Base-by-base conservation (phyloP, 2,329 filamentous ascomycete genomes). In the Mollisiaceae sp. region DNA sequence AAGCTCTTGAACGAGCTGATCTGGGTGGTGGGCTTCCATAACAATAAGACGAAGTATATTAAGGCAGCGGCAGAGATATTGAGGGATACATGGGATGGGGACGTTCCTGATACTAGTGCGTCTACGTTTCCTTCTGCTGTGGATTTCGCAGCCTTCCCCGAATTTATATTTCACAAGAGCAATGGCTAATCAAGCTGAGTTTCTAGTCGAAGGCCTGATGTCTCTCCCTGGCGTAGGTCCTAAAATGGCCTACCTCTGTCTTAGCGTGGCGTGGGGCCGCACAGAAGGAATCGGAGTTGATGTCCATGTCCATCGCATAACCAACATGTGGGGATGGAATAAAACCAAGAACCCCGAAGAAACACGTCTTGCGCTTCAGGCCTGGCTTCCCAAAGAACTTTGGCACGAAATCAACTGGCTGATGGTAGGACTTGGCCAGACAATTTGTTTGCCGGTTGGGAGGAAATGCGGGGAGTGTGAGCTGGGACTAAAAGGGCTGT, bases 401-500 rank as follows among this genome's bases (percentile, higher is more conserved):
- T 92, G 90, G 90, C 87, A 90, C 78, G 88, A 91, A 71, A 91
- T 92, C 70, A 92, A 92, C 74, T 87, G 88, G 77, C 75, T 92
- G 69, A 79, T 92, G 18, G 90, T 92, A n/a, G 90, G 90, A 0
- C 82, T 91, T 67, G 90, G 90, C 0, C 90, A 92, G 79, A 90
- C 86, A 1, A 83, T 89, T 35, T 92, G 90, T 77, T 77, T 89
- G 66, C 88, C 89, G 8, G 83, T 91, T 1, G 89, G 88, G 0
- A 63, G 72, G 14, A 87, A 85, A 71, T 99, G 95, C 79, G 93
- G 92, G 20, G 90, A 95, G 58, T 99, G 95, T 79, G 90, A 91
- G 69, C 79, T 98, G 58, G 92, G 92, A 0, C 81, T 90, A 22
- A 83, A 83, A 38, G 92, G 92, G 3, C 78, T 98, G 65, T 99